Percentiles rank a stretch among this genome's conserved stretches.
Evolutionary conservation across 2,329 filamentous ascomycete genomes (phyloP).

Genomic region (Domatiomyces globalis): DNA sequence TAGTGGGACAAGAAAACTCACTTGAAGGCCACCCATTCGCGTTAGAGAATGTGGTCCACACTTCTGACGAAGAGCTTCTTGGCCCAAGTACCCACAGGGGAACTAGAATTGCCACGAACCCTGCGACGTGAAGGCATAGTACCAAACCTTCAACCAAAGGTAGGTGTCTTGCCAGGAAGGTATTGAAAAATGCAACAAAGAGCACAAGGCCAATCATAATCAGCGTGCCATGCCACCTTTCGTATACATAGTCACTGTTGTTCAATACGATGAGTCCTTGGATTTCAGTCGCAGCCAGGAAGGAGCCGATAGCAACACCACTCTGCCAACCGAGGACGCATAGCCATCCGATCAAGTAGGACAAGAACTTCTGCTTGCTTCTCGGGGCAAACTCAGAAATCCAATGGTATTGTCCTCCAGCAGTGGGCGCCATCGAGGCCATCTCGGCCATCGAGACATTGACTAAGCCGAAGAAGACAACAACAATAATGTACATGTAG

Average conservation of each 20-base stretch:
- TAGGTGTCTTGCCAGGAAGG: conserved; percentile 26
- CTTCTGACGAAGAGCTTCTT: conserved; percentile 22
- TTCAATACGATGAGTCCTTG: conserved; percentile 33
- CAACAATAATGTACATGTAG: conserved; percentile 43
- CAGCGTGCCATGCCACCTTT: conserved; percentile 32
- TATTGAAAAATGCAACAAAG: conserved; percentile 29
- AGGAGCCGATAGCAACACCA: conserved; percentile 1
- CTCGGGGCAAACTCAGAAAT: conserved; percentile 24
- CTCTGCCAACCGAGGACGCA: background rate
- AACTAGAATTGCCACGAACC: conserved; percentile 30
- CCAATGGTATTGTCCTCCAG: conserved; percentile 26
- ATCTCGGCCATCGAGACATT: conserved; percentile 47
- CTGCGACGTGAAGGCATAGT: conserved; percentile 28
- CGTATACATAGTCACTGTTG: conserved; percentile 24
- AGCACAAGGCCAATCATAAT: conserved; percentile 26
- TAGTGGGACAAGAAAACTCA: background rate
- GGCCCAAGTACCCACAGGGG: conserved; percentile 30
- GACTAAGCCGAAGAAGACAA: conserved; percentile 37
- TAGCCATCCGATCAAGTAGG: conserved; percentile 18
- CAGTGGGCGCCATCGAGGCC: conserved; percentile 34
- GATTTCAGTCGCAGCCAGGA: conserved; percentile 29
- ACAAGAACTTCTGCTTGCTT: conserved; percentile 30
- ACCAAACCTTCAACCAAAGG: conserved; percentile 28
- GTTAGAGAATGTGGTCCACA: conserved; percentile 32
- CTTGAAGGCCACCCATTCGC: conserved; percentile 18